phyloP scores from a whole-genome alignment of 2,329 filamentous ascomycete species.

The Scedosporium apiospermum region DNA sequence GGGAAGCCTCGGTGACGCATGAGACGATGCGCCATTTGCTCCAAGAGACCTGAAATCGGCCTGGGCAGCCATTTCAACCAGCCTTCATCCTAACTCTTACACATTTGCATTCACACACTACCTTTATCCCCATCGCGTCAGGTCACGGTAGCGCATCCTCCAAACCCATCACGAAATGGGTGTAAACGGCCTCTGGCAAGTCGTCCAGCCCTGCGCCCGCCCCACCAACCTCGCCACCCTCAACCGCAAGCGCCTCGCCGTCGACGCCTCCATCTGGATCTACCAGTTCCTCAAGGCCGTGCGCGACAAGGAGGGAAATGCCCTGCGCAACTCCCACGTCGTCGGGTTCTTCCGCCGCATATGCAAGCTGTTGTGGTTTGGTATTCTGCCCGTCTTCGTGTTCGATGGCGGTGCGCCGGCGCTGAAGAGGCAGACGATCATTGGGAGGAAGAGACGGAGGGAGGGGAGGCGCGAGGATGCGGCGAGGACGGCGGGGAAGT shows the following conservation, averaged over 20 bases:
- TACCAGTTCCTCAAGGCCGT: slow-evolving; percentile 99
- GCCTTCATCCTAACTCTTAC: background rate
- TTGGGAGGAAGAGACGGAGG: slow-evolving; percentile 63
- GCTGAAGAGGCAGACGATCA: slow-evolving; percentile 86
- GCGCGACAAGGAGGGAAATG: slow-evolving; percentile 95
- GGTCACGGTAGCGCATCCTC: background rate
- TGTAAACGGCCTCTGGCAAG: slow-evolving; percentile 96
- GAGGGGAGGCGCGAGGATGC: slow-evolving; percentile 93
- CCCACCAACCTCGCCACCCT: slow-evolving; percentile 94
- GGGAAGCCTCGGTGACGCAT: background rate
- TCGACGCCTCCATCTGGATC: slow-evolving; percentile 99
- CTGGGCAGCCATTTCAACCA: background rate
- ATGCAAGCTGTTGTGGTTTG: slow-evolving; percentile 94
- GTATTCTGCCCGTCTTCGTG: slow-evolving; percentile 93
- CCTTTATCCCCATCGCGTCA: background rate
- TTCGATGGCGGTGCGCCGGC: slow-evolving; percentile 92
- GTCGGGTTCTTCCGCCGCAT: slow-evolving; percentile 97
- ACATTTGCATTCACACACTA: background rate
- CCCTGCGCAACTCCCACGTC: slow-evolving; percentile 87
- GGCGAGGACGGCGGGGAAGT: slow-evolving; percentile 76
- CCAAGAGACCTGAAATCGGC: background rate
- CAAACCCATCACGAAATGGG: slow-evolving; percentile 57
- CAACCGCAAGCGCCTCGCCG: slow-evolving; percentile 89
- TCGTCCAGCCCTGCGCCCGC: slow-evolving; percentile 87
- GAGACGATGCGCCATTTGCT: background rate